Conservation (phyloP, 208 protist species). For the Trypanosoma platydactyli region DNA sequence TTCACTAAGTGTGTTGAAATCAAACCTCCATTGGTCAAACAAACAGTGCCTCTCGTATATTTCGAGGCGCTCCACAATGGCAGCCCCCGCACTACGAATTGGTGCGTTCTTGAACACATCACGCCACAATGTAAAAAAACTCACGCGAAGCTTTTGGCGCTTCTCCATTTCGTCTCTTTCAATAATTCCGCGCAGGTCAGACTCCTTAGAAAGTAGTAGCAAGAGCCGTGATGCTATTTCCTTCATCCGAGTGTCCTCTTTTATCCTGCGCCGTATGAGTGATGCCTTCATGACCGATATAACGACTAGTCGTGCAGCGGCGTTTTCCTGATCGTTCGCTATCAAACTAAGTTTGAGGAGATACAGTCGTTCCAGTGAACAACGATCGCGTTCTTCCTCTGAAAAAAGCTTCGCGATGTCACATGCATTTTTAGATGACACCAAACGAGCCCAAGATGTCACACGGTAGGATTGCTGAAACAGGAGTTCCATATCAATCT, state of each 20-base stretch:
- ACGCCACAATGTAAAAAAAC: constrained; percentile 57
- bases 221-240: constrained; percentile 23
- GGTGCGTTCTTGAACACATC: constrained; percentile 41
- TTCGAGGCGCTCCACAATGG: constrained; percentile 52
- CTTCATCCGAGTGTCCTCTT: constrained; percentile 12
- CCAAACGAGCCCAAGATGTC: not conserved
- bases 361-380: constrained; percentile 23
- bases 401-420: constrained; percentile 13
- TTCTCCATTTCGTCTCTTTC: constrained; percentile 46
- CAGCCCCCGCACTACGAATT: constrained; percentile 27
- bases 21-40: constrained; percentile 51
- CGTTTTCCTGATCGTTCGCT: constrained; percentile 32
- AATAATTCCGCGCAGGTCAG: constrained; percentile 44
- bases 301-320: constrained; percentile 23
- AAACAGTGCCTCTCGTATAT: constrained; percentile 57
- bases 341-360: constrained; percentile 31
- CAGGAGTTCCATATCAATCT: constrained; percentile 33
- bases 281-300: constrained; percentile 25
- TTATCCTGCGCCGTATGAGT: constrained; percentile 12
- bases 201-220: constrained; percentile 32
- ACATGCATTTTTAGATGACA: constrained; percentile 5
- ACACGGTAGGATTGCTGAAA: constrained; percentile 18
- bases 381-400: constrained; percentile 28
- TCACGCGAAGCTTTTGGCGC: constrained; percentile 31
- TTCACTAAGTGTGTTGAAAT: constrained; percentile 33